Evolutionary conservation across 2,329 filamentous ascomycete species (phyloP).

Genomic region (Neofusicoccum ribis): DNA sequence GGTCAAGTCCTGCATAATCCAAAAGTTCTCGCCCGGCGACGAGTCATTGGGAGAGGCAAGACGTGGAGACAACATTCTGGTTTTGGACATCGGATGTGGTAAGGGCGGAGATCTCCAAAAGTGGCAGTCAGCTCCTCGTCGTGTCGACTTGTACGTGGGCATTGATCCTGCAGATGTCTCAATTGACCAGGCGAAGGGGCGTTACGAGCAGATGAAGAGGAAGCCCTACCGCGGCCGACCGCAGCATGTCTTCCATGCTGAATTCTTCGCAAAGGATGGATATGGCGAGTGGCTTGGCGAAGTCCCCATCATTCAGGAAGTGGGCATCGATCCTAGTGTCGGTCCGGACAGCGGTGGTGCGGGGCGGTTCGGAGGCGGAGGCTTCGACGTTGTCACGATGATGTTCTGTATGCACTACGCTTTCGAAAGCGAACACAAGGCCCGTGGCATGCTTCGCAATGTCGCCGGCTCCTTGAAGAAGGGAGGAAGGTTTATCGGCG

Average conservation of each 20-base stretch:
- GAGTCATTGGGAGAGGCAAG: conserved; percentile 27
- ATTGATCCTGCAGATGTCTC: conserved; percentile 90
- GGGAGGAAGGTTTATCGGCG: conserved; percentile 89
- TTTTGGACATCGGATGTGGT: conserved; percentile 93
- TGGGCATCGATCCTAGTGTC: conserved; percentile 78
- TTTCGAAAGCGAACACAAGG: conserved; percentile 89
- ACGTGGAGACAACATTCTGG: conserved; percentile 61
- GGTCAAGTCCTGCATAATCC: conserved; percentile 96
- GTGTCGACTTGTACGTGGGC: conserved; percentile 90
- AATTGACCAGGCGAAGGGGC: conserved; percentile 84
- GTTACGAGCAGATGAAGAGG: conserved; percentile 74
- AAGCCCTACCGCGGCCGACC: conserved; percentile 48
- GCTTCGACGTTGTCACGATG: conserved; percentile 93
- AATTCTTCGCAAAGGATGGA: conserved; percentile 90
- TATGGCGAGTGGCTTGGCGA: conserved; percentile 83
- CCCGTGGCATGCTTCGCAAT: conserved; percentile 88
- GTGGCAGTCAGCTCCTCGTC: conserved; percentile 92
- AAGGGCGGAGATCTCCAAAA: conserved; percentile 95
- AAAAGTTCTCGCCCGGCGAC: conserved; percentile 74
- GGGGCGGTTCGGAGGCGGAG: conserved; percentile 67
- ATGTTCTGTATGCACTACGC: conserved; percentile 99
- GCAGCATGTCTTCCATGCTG: conserved; percentile 72
- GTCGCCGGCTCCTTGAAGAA: conserved; percentile 89
- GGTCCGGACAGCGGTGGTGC: conserved; percentile 60
- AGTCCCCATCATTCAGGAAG: conserved; percentile 76